A percentile compares a stretch with the other conserved stretches of the same genome.
Conservation (phyloP, 1,284 basidiomycete genomes). For the Sporisorium exsertum region DNA sequence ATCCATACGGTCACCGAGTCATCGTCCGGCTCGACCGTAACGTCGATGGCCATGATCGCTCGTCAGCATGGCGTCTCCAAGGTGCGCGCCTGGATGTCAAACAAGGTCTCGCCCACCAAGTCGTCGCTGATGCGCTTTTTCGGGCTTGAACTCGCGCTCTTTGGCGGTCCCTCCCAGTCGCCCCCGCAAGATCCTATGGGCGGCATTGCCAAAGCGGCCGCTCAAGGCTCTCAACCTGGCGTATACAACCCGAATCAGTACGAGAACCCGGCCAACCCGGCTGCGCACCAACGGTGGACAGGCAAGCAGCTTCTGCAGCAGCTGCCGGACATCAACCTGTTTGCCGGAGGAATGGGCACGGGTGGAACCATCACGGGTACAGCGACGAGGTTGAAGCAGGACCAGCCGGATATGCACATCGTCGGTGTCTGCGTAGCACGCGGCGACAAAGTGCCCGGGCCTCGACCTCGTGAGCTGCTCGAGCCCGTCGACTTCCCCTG, state of each 20-base stretch:
- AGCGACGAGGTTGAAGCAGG: constrained; percentile 20
- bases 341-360: constrained; percentile 48
- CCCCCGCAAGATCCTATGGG: constrained; percentile 43
- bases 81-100: constrained; percentile 46
- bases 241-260: constrained; percentile 52
- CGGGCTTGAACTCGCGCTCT: constrained; percentile 51
- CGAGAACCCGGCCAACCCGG: constrained; percentile 41
- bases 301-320: constrained; percentile 47
- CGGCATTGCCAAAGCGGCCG: constrained; percentile 44
- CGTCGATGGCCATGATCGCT: constrained; percentile 50
- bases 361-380: constrained; percentile 54
- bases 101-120: constrained; percentile 53
- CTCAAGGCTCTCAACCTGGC: constrained; percentile 27
- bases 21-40: constrained; percentile 52
- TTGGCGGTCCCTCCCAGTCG: constrained; percentile 50
- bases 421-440: constrained; percentile 39
- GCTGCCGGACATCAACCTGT: constrained; percentile 50
- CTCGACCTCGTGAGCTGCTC: constrained; percentile 35
- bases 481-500: constrained; percentile 49
- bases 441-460: constrained; percentile 54
- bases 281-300: constrained; percentile 47
- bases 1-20: constrained; percentile 44
- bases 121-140: constrained; percentile 52
- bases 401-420: constrained; percentile 14
- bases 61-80: constrained; percentile 39